phyloP scores from a whole-genome alignment of 306 rosid genomes.

The Sechiopsis laciniata region DNA sequence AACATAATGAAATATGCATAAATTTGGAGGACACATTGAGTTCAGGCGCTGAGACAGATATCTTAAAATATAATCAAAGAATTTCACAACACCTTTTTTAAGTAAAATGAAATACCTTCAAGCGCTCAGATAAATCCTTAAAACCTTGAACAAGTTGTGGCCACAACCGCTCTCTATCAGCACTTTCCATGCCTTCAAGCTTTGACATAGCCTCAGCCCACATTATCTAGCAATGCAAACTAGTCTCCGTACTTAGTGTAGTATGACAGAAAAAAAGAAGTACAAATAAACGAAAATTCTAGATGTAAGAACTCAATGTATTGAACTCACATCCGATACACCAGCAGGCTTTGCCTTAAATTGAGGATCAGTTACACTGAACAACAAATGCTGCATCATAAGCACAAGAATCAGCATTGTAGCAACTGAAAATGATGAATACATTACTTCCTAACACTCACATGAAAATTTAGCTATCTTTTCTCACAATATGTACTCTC shows the following conservation, averaged over 20 bases:
- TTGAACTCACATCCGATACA: constrained; percentile 81
- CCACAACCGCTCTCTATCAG: constrained; percentile 89
- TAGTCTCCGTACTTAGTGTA: constrained; percentile 45
- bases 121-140: constrained; percentile 88
- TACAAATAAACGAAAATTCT: background rate
- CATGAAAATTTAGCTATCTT: background rate
- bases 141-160: constrained; percentile 88
- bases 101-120: constrained; percentile 47
- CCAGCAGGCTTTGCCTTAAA: constrained; percentile 82
- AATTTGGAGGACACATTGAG: constrained; percentile 22
- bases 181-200: constrained; percentile 91
- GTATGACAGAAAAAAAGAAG: background rate
- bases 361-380: constrained; percentile 79
- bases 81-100: background rate
- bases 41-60: constrained; percentile 73
- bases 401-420: constrained; percentile 18
- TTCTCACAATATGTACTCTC: background rate
- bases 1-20: background rate
- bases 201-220: constrained; percentile 99
- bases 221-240: constrained; percentile 84
- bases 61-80: constrained; percentile 47
- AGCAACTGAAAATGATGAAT: background rate
- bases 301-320: background rate
- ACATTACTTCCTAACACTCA: background rate
- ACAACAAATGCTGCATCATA: constrained; percentile 75